Conservation (phyloP, 2,329 filamentous ascomycete species). For the Penicillium sp. region DNA sequence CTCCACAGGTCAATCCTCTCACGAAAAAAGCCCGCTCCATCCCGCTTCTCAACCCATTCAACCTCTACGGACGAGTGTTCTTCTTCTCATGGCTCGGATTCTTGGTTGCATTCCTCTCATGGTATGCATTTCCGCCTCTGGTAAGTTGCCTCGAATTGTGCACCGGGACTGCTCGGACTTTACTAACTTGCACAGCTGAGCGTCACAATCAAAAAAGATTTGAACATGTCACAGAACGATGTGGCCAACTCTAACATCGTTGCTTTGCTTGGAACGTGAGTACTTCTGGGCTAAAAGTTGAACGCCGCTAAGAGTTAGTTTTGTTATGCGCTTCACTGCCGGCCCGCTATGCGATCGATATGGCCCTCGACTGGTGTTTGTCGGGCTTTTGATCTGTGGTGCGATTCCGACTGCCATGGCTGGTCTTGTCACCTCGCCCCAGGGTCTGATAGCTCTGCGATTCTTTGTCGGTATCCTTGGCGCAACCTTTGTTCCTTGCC, state of each 20-base stretch:
- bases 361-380: conserved; percentile 80
- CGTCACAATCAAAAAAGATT: conserved; percentile 78
- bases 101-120: conserved; percentile 86
- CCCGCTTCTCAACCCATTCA: conserved; percentile 75
- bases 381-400: conserved; percentile 75
- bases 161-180: background rate
- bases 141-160: conserved; percentile 51
- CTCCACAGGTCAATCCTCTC: conserved; percentile 79
- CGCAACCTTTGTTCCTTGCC: conserved; percentile 62
- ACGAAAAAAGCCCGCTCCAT: conserved; percentile 82
- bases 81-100: conserved; percentile 89
- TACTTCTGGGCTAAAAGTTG: conserved; percentile 6
- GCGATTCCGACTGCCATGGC: conserved; percentile 81
- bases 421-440: conserved; percentile 71
- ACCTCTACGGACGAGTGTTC: conserved; percentile 84
- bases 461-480: conserved; percentile 53
- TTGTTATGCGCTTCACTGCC: conserved; percentile 72
- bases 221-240: conserved; percentile 71
- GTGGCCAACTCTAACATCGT: conserved; percentile 91
- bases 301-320: conserved; percentile 15
- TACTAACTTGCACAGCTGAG: conserved; percentile 55
- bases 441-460: conserved; percentile 52
- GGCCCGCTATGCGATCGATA: conserved; percentile 84
- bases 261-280: conserved; percentile 72
- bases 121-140: conserved; percentile 86